A percentile compares a stretch with the other conserved stretches of the same genome.
These are phyloP conservation scores for Scheffersomyces spartinae DNA, from an alignment of 805 yeast species.

Conservation along the genomic window DNA sequence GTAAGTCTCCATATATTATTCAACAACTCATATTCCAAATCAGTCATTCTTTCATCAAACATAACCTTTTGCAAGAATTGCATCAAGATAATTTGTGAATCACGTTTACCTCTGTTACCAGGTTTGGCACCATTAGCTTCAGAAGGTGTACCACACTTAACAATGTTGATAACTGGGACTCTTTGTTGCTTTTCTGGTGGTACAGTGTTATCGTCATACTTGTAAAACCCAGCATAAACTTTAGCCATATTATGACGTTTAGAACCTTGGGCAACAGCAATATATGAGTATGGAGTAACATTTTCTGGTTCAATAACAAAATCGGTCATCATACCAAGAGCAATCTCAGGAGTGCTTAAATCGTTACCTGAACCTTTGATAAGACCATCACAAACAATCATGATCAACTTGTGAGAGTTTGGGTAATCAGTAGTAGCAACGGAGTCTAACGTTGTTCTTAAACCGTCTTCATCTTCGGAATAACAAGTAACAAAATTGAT, in stretches of 20 bases:
- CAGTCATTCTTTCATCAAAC: slow-evolving; percentile 91
- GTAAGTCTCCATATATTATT: slow-evolving; percentile 71
- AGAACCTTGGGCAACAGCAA: slow-evolving; percentile 88
- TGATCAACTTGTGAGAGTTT: slow-evolving; percentile 79
- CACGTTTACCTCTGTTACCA: slow-evolving; percentile 95
- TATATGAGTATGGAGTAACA: slow-evolving; percentile 76
- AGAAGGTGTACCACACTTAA: slow-evolving; percentile 80
- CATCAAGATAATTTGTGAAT: slow-evolving; percentile 86
- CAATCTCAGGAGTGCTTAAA: slow-evolving; percentile 80
- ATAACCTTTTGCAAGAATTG: slow-evolving; percentile 78
- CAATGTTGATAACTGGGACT: slow-evolving; percentile 68
- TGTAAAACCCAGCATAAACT: slow-evolving; percentile 88
- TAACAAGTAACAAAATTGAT: slow-evolving; percentile 69
- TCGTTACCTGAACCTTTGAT: slow-evolving; percentile 93
- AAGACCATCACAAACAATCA: slow-evolving; percentile 86
- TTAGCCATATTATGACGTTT: slow-evolving; percentile 98
- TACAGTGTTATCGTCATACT: slow-evolving; percentile 68
- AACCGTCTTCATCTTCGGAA: slow-evolving; percentile 81
- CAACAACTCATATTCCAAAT: slow-evolving; percentile 70
- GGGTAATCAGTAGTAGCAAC: slow-evolving; percentile 93
- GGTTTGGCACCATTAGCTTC: slow-evolving; percentile 63
- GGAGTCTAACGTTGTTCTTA: slow-evolving; percentile 84
- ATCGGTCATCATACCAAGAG: slow-evolving; percentile 73
- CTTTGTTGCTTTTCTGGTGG: slow-evolving; percentile 76
- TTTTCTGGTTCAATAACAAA: slow-evolving; percentile 59